phyloP scores from a whole-genome alignment of 192 early-diverging fungal genomes.

The Backusella luteola region DNA sequence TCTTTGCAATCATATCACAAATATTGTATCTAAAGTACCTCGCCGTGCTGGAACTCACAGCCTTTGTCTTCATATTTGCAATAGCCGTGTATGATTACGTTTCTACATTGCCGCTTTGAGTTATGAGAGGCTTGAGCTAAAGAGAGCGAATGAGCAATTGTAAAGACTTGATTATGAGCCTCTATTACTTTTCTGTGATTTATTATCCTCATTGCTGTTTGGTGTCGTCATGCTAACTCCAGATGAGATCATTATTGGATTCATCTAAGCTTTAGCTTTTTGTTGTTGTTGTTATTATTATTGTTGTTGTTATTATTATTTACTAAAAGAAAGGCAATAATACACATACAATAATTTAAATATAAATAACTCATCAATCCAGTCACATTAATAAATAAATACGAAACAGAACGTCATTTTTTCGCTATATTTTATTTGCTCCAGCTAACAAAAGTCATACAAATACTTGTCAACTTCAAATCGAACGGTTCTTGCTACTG shows the following conservation, averaged over 20 bases:
- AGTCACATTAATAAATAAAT: background rate
- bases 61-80: constrained; percentile 78
- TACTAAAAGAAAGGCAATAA: background rate
- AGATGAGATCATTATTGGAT: constrained; percentile 1
- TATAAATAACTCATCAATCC: background rate
- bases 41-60: constrained; percentile 77
- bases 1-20: background rate
- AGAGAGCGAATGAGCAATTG: background rate
- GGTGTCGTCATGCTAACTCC: background rate
- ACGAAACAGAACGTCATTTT: background rate
- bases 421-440: background rate
- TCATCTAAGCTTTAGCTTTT: background rate
- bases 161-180: background rate
- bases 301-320: constrained; percentile 9
- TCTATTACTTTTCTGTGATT: background rate
- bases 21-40: constrained; percentile 24
- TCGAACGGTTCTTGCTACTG: constrained; percentile 69
- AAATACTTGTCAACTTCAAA: constrained; percentile 89
- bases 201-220: background rate
- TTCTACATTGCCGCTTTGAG: constrained; percentile 55
- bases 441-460: constrained; percentile 50
- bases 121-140: background rate
- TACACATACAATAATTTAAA: background rate
- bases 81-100: constrained; percentile 75
- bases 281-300: background rate